Evolutionary conservation across 2,329 filamentous ascomycete genomes (phyloP).

Genomic region (Fusarium piperis): DNA sequence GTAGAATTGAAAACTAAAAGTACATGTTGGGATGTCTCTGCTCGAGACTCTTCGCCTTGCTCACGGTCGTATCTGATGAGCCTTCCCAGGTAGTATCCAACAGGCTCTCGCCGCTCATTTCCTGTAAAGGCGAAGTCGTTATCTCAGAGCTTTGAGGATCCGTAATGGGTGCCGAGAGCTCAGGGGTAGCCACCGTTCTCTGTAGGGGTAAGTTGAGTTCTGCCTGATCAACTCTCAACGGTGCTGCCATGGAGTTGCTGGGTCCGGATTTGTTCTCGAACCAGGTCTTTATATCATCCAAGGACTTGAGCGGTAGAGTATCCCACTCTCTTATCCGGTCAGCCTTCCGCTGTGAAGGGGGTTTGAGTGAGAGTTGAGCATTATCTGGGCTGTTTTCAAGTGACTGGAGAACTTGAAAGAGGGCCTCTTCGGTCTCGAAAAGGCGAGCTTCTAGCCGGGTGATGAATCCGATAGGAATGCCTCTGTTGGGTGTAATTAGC

Average conservation of each 20-base stretch:
- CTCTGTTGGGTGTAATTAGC: constrained; percentile 34
- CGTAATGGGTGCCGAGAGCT: neutral
- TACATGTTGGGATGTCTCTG: constrained; percentile 31
- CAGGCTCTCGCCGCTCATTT: neutral
- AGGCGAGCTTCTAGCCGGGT: constrained; percentile 51
- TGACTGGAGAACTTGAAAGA: constrained; percentile 37
- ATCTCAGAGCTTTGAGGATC: neutral
- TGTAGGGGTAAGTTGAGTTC: neutral
- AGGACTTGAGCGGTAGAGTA: constrained; percentile 28
- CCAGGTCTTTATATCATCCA: constrained; percentile 37
- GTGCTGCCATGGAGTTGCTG: neutral
- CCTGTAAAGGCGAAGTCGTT: neutral
- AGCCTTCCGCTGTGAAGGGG: constrained; percentile 36
- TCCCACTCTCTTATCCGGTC: constrained; percentile 45
- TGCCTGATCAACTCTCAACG: neutral
- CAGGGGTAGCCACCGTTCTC: neutral
- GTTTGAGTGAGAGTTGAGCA: neutral
- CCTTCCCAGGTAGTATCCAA: constrained; percentile 13
- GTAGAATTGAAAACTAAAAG: constrained; percentile 17
- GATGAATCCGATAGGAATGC: constrained; percentile 52
- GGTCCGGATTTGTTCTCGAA: constrained; percentile 11
- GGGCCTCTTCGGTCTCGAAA: constrained; percentile 44
- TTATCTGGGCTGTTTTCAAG: constrained; percentile 1
- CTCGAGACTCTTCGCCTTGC: constrained; percentile 32
- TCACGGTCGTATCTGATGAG: neutral